phyloP scores from a whole-genome alignment of 2,329 filamentous ascomycete species.

The Sporothrix luriei region DNA sequence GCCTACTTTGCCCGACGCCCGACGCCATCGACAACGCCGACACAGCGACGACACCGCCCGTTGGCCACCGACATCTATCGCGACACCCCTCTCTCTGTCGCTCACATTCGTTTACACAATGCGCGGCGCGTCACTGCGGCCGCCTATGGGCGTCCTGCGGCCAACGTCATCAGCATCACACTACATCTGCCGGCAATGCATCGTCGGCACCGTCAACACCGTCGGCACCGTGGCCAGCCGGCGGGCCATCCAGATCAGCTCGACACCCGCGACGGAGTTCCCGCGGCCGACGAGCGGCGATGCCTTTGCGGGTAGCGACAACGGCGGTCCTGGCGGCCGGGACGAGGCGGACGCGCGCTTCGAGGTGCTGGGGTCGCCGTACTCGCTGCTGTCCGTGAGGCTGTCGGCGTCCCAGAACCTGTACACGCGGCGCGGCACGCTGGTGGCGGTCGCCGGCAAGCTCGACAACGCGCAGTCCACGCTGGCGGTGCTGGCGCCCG shows the following conservation, averaged over 20 bases:
- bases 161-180: constrained; percentile 35
- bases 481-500: constrained; percentile 80
- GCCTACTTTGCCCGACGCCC: too few species aligned
- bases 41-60: background rate
- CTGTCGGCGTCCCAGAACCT: constrained; percentile 91
- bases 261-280: constrained; percentile 60
- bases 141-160: constrained; percentile 28
- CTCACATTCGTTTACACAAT: constrained; percentile 26
- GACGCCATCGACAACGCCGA: background rate
- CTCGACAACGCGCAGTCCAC: constrained; percentile 90
- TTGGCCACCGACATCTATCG: background rate
- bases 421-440: constrained; percentile 86
- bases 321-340: constrained; percentile 41
- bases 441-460: constrained; percentile 88
- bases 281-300: constrained; percentile 53
- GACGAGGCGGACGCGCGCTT: constrained; percentile 79
- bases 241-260: constrained; percentile 63
- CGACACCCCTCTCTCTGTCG: constrained; percentile 25
- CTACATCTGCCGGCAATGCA: constrained; percentile 59
- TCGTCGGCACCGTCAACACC: background rate
- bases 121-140: constrained; percentile 31
- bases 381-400: constrained; percentile 90
- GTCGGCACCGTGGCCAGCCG: background rate
- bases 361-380: constrained; percentile 87
- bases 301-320: constrained; percentile 55